Base-by-base conservation (phyloP, 257 asterid genomes). In the Solanum clarkiae region DNA sequence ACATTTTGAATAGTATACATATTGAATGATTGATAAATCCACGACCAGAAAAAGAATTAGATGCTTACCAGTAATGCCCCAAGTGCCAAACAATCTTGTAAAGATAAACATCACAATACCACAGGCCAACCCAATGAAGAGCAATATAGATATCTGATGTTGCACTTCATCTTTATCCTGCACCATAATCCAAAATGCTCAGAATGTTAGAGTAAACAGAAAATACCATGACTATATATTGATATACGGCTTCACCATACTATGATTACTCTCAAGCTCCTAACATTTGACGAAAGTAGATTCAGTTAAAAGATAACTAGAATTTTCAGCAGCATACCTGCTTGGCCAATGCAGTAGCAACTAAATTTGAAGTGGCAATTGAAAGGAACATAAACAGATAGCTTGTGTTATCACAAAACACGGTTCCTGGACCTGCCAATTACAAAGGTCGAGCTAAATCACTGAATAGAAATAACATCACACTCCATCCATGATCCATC, bases 321-420 rank as follows among this genome's bases (percentile, higher is more conserved):
- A 51, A 53, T 15, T 79, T 17, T 56, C 8, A 16, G 20, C 15
- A 53, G 88, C 92, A 74, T 81, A 96, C 98, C 98, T 84, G 86
- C 86, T 86, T 94, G 92, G 98, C 97, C 86, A 96, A 95, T 85
- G 98, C 85, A 62, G 97, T 95, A 81, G 99, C 99, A 80, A 96
- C 98, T 91, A 95, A 88, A 93, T 96, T 96, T 65, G 99, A 96
- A 84, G 98, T 96, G 85, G 98, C 98, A 88, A 95, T 94, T 10
- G 98, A 94, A 40, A 96, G 98, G 90, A 96, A 96, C 99, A 96
- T 96, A 86, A 96, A 96, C 85, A 88, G 92, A 80, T 95, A 96
- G 87, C 98, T 91, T 10, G 95, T 89, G 86, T 96, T 80, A 72
- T 96, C 98, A 82, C 98, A 93, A 83, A 96, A 93, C 81, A 96